These are phyloP conservation scores for Boeremia lycopersici DNA, from an alignment of 2,329 filamentous ascomycete genomes.

Conservation along the genomic window DNA sequence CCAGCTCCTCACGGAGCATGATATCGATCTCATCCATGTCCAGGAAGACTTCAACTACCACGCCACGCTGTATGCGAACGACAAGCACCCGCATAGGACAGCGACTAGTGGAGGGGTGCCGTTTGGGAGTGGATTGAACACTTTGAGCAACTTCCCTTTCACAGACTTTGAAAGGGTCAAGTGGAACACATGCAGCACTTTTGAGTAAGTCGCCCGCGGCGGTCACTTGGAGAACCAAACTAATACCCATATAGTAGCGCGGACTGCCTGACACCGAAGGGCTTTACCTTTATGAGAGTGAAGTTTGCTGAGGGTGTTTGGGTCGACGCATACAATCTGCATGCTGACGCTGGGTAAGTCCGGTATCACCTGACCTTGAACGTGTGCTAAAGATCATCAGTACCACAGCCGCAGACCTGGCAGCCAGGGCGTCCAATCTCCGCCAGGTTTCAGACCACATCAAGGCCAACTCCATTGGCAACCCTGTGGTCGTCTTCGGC, in stretches of 20 bases:
- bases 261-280: conserved; percentile 73
- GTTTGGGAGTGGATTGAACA: conserved; percentile 69
- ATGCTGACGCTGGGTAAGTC: conserved; percentile 65
- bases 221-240: neutral
- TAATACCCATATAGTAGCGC: conserved; percentile 45
- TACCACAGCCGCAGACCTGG: conserved; percentile 58
- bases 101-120: conserved; percentile 68
- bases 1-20: conserved; percentile 60
- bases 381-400: conserved; percentile 20
- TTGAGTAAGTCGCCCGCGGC: conserved; percentile 29
- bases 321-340: conserved; percentile 70
- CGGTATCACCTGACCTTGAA: neutral
- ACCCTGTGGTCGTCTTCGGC: conserved; percentile 68
- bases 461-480: conserved; percentile 60
- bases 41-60: conserved; percentile 77
- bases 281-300: conserved; percentile 70
- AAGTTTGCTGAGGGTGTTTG: conserved; percentile 60
- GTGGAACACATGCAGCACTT: conserved; percentile 63
- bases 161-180: conserved; percentile 62
- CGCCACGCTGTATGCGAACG: conserved; percentile 62
- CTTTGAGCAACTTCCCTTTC: conserved; percentile 64
- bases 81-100: conserved; percentile 65
- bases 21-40: conserved; percentile 67
- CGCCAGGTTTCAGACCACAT: conserved; percentile 66
- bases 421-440: conserved; percentile 64